phyloP scores from a whole-genome alignment of 768 basidiomycete species.

The Leccinum truebloodii region DNA sequence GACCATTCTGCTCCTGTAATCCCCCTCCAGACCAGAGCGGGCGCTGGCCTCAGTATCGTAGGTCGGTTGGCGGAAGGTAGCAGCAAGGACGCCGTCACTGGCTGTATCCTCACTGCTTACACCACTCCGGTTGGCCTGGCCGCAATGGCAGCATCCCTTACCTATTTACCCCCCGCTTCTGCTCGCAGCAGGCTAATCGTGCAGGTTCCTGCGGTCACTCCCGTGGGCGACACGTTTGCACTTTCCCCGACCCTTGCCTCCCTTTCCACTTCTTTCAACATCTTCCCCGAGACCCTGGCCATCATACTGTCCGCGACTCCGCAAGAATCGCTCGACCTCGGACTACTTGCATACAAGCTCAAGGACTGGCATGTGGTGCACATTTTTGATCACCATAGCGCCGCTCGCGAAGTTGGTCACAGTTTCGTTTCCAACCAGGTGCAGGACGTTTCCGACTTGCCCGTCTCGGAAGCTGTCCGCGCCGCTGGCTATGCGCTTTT shows the following conservation, averaged over 20 bases:
- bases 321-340: constrained; percentile 78
- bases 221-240: constrained; percentile 62
- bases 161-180: constrained; percentile 65
- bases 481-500: constrained; percentile 73
- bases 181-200: constrained; percentile 70
- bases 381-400: constrained; percentile 85
- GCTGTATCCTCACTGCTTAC: constrained; percentile 71
- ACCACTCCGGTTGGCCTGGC: constrained; percentile 84
- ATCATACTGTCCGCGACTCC: constrained; percentile 84
- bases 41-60: constrained; percentile 78
- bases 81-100: constrained; percentile 61
- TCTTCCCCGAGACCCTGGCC: constrained; percentile 65
- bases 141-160: constrained; percentile 77
- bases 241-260: constrained; percentile 78
- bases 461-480: constrained; percentile 51
- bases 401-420: constrained; percentile 74
- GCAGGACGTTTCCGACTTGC: constrained; percentile 29
- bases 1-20: constrained; percentile 54
- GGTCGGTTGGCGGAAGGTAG: constrained; percentile 81
- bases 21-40: constrained; percentile 77
- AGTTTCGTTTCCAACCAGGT: constrained; percentile 41
- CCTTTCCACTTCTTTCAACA: constrained; percentile 56
- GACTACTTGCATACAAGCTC: constrained; percentile 72
- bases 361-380: constrained; percentile 75
- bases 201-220: constrained; percentile 77